Base-by-base conservation (phyloP, 352 stramenopile species). In the Phytophthora europaea region DNA sequence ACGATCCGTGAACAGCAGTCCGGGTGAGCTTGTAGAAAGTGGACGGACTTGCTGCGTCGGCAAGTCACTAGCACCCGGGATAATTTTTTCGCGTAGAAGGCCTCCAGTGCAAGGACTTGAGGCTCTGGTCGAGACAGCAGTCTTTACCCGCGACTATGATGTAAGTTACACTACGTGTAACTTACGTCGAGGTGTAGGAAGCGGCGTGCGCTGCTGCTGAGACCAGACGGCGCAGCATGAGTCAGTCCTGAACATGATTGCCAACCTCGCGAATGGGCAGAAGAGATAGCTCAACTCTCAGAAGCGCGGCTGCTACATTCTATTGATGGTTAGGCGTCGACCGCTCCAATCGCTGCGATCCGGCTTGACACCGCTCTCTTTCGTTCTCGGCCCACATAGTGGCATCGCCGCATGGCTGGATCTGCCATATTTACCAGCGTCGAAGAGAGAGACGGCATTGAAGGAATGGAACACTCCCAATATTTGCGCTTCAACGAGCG, bases 401-500 rank as follows among this genome's bases (percentile, higher is more conserved):
- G 38, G 38, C 38, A 45, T 45, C 13, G 6, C 13, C 10, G 36
- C 36, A 45, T 45, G 36, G 1, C 18, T 52, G 45, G 26, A 59
- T 43, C 52, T 59, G 52, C 55, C 36, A 20, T 63, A 15, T 38
- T 16, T 52, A 43, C 53, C 36, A 45, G 26, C 23, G 15, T 57
- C 9, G 54, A 38, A 63, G 61, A 68, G 38, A 20, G 62, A 43
- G 2, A 53, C 36, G 34, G 51, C 23, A 33, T 50, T 7, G 18
- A 62, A 51, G 22, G 1, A 18, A 60, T 45, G 38, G 38, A 45
- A n/a, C 13, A 45, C 13, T 6, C 9, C 28, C 56, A 22, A 16
- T 8, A 61, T 55, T 74, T 67, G 59, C 52, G 18, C 59, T 59
- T 72, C 57, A 67, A 51, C 2, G 53, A 23, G 6, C n/a, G n/a